Percentiles rank a stretch among this genome's conserved stretches.
Conservation (phyloP, 352 stramenopile genomes). For the Globisporangium polare region DNA sequence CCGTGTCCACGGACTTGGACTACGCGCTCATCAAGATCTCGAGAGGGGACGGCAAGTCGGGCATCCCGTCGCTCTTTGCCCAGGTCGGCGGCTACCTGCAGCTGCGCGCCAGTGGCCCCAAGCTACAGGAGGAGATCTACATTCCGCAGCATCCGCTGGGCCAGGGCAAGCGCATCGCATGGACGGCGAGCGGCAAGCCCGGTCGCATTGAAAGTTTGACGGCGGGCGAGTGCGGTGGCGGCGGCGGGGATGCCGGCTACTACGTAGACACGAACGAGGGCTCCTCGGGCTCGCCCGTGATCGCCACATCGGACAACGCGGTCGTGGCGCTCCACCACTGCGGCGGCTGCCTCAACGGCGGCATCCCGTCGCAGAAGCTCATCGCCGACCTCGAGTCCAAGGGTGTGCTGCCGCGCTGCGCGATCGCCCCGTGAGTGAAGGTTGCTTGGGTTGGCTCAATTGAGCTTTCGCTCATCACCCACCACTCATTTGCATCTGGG, state of each 20-base stretch:
- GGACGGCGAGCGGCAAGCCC: constrained; percentile 18
- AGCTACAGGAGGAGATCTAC: constrained; percentile 35
- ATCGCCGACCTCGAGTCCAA: constrained; percentile 38
- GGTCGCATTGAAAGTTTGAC: constrained; percentile 31
- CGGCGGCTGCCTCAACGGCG: constrained; percentile 68
- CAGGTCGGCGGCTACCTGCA: constrained; percentile 33
- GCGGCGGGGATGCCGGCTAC: constrained; percentile 59
- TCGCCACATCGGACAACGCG: constrained; percentile 43
- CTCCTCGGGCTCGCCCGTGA: constrained; percentile 62
- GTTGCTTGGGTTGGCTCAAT: too few relatives aligned
- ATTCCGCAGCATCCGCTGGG: constrained; percentile 41
- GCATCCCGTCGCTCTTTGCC: constrained; percentile 32
- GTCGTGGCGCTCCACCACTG: constrained; percentile 81
- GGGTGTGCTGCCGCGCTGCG: constrained; percentile 36
- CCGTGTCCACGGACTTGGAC: constrained; percentile 35
- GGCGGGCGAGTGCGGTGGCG: constrained; percentile 33
- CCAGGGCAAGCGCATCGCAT: constrained; percentile 34
- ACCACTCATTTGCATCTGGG: too few relatives aligned
- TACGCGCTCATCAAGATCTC: constrained; percentile 42
- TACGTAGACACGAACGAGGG: constrained; percentile 74
- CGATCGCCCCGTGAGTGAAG: constrained; percentile 13
- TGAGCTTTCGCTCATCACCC: background rate
- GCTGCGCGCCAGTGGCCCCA: constrained; percentile 26
- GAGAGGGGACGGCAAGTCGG: constrained; percentile 25
- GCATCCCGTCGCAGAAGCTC: constrained; percentile 45